phyloP scores from a whole-genome alignment of 1,139 yeast species.

The Candida tetrigidarum region DNA sequence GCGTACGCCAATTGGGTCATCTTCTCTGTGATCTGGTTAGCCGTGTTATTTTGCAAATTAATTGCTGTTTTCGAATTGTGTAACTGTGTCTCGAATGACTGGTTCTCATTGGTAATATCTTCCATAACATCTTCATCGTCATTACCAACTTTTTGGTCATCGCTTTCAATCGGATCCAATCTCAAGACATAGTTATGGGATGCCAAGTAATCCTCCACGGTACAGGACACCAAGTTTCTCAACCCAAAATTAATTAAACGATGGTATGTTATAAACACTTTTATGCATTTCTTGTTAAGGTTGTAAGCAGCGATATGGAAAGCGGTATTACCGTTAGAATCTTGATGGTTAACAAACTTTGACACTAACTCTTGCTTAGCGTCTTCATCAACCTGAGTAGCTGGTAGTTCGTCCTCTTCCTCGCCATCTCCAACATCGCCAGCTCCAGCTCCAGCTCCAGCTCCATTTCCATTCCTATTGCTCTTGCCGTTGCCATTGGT shows the following conservation, averaged over 20 bases:
- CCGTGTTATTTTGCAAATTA: slow-evolving; percentile 37
- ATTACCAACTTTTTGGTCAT: slow-evolving; percentile 11
- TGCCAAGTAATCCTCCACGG: slow-evolving; percentile 73
- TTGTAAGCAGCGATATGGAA: slow-evolving; percentile 80
- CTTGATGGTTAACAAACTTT: slow-evolving; percentile 80
- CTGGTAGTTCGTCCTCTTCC: slow-evolving; percentile 17
- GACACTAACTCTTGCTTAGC: slow-evolving; percentile 43
- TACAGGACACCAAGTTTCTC: slow-evolving; percentile 69
- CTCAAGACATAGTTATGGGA: slow-evolving; percentile 36
- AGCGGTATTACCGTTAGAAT: slow-evolving; percentile 85
- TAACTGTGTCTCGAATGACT: slow-evolving; percentile 44
- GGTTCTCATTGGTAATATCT: slow-evolving; percentile 23
- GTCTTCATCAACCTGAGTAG: slow-evolving; percentile 13
- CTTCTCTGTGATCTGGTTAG: slow-evolving; percentile 43
- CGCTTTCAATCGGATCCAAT: slow-evolving; percentile 24
- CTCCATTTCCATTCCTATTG: no score
- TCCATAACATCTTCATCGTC: slow-evolving; percentile 12
- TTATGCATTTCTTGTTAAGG: slow-evolving; percentile 75
- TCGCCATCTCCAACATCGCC: no score
- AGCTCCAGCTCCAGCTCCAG: no score
- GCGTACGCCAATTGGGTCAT: slow-evolving; percentile 44
- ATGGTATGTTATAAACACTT: slow-evolving; percentile 71
- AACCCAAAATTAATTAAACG: slow-evolving; percentile 66
- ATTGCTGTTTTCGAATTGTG: slow-evolving; percentile 43
- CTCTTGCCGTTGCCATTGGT: neutral